A percentile compares a stretch with the other conserved stretches of the same genome.
These are phyloP conservation scores for Kwoniella sp. DNA, from an alignment of 768 basidiomycete genomes.

Conservation along the genomic window DNA sequence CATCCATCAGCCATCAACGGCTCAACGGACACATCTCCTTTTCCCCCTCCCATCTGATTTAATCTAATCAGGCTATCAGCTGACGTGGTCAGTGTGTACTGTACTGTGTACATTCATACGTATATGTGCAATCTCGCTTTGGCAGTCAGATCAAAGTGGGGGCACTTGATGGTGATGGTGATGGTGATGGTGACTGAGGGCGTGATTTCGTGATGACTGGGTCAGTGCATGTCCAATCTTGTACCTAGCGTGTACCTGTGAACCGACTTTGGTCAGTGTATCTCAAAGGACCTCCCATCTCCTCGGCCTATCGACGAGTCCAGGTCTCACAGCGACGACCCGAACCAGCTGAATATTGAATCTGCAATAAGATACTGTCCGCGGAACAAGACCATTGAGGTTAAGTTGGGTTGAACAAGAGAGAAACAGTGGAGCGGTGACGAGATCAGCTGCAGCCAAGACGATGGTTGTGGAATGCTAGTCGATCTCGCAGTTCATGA, in stretches of 20 bases:
- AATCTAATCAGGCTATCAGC: background rate
- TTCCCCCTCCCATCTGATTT: background rate
- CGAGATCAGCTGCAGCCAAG: no score
- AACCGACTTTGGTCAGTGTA: background rate
- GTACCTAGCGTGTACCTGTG: background rate
- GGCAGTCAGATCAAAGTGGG: background rate
- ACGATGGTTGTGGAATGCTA: no score
- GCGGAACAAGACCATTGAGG: no score
- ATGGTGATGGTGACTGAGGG: background rate
- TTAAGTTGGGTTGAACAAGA: no score
- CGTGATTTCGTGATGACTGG: background rate
- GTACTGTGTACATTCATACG: no score
- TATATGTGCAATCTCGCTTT: background rate
- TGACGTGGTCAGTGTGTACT: no score
- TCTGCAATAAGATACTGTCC: no score
- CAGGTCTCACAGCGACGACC: no score
- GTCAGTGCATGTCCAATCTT: background rate
- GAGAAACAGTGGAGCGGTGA: no score
- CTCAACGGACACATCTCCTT: background rate
- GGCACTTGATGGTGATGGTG: background rate
- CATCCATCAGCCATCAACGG: background rate
- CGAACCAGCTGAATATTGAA: no score
- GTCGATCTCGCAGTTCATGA: no score
- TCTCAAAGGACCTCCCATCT: background rate
- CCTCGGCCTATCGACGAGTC: no score